Percentiles rank a stretch among this genome's conserved stretches.
Conservation (phyloP, 345 rosid genomes). For the Lepidium africanum region DNA sequence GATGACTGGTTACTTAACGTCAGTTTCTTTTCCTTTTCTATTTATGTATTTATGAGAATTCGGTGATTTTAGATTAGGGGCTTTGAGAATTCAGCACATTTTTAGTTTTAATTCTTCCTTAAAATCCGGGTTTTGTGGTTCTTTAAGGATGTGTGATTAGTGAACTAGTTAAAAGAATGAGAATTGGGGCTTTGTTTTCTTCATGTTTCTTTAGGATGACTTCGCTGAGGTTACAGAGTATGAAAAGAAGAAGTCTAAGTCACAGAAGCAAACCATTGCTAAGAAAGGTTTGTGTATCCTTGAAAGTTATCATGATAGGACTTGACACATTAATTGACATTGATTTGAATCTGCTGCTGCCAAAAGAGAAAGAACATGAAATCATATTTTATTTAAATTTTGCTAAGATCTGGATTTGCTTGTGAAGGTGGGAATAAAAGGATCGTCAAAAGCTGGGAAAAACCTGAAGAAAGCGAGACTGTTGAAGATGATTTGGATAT, state of each 20-base stretch:
- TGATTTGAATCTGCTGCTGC: neutral
- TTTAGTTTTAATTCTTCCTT: neutral
- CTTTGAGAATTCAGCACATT: neutral
- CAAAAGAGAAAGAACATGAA: neutral
- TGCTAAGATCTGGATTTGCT: constrained; percentile 15
- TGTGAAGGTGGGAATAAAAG: constrained; percentile 39
- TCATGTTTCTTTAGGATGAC: constrained; percentile 49
- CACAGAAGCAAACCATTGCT: constrained; percentile 29
- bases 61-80: neutral
- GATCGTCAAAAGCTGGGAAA: constrained; percentile 22
- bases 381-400: neutral
- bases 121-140: neutral
- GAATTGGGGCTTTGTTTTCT: neutral
- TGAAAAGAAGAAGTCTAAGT: constrained; percentile 36
- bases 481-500: constrained; percentile 25
- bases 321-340: neutral
- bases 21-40: constrained; percentile 17
- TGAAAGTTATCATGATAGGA: neutral
- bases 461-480: constrained; percentile 17
- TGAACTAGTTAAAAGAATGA: neutral
- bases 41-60: neutral
- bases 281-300: constrained; percentile 37
- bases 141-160: neutral
- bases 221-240: constrained; percentile 66
- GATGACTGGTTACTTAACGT: constrained; percentile 52